A percentile compares a stretch with the other conserved stretches of the same genome.
These are phyloP conservation scores for Arabis alpina DNA, from an alignment of 345 rosid species.

Conservation along the genomic window DNA sequence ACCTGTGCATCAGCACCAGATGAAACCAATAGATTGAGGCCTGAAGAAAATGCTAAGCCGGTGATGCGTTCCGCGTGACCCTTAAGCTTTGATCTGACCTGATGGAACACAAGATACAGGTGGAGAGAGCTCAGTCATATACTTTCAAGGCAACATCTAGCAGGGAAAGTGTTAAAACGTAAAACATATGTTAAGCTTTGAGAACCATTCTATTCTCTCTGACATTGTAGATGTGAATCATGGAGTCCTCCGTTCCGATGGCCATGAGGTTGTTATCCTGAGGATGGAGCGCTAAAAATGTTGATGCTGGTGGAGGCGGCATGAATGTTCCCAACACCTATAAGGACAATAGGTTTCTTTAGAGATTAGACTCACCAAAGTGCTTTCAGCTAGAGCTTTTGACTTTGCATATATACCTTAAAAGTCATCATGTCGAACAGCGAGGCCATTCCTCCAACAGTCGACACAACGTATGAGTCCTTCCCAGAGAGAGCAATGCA, in stretches of 20 bases:
- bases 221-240: constrained; percentile 81
- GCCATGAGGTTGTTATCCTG: constrained; percentile 88
- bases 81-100: constrained; percentile 83
- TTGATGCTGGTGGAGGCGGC: constrained; percentile 83
- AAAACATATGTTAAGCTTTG: constrained; percentile 21
- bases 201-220: background rate
- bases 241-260: constrained; percentile 90
- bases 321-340: constrained; percentile 93
- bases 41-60: constrained; percentile 81
- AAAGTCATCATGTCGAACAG: constrained; percentile 93
- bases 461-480: constrained; percentile 85
- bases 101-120: constrained; percentile 29
- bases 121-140: constrained; percentile 20
- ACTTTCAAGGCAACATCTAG: constrained; percentile 1
- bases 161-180: background rate
- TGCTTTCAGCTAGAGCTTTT: background rate
- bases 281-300: constrained; percentile 89
- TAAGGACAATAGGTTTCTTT: constrained; percentile 25
- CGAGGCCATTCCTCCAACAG: constrained; percentile 88
- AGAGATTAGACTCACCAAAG: constrained; percentile 7
- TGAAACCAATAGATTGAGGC: constrained; percentile 66
- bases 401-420: constrained; percentile 53
- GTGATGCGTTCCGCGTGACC: constrained; percentile 89
- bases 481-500: constrained; percentile 96
- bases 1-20: constrained; percentile 96